Percentiles rank a stretch among this genome's conserved stretches.
phyloP scores from a whole-genome alignment of 805 yeast species.

The Candida endomychidarum region DNA sequence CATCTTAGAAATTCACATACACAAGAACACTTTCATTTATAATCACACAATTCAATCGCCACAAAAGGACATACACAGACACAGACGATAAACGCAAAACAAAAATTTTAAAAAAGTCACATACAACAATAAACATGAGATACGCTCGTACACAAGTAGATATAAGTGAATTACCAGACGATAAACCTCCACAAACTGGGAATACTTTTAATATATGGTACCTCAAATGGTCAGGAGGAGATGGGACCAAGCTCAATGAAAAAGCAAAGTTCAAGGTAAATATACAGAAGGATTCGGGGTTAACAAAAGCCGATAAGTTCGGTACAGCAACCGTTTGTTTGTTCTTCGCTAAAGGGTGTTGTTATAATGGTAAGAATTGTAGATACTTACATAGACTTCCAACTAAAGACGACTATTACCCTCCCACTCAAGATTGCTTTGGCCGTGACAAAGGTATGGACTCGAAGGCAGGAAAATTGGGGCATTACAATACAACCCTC shows the following conservation, averaged over 20 bases:
- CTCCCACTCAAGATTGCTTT: slow-evolving; percentile 80
- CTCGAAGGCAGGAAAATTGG: slow-evolving; percentile 79
- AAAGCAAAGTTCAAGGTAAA: slow-evolving; percentile 60
- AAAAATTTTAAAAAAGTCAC: too few species aligned
- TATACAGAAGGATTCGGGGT: slow-evolving; percentile 66
- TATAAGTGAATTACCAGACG: slow-evolving; percentile 54
- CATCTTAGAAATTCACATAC: too few species aligned
- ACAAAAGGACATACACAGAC: too few species aligned
- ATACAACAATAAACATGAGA: slow-evolving; percentile 1
- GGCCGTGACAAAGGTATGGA: slow-evolving; percentile 84
- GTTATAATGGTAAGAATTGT: slow-evolving; percentile 76
- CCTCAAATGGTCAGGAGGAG: slow-evolving; percentile 84
- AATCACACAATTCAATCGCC: too few species aligned
- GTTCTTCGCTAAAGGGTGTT: slow-evolving; percentile 86
- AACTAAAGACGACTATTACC: slow-evolving; percentile 49
- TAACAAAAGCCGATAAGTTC: slow-evolving; percentile 63
- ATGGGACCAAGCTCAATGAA: slow-evolving; percentile 42
- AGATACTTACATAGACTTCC: slow-evolving; percentile 80
- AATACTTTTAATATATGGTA: slow-evolving; percentile 85
- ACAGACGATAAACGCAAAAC: too few species aligned
- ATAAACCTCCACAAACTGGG: slow-evolving; percentile 78
- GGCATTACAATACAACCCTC: slow-evolving; percentile 65
- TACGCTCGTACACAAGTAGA: slow-evolving; percentile 78
- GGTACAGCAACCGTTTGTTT: slow-evolving; percentile 54
- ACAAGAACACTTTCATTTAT: too few species aligned